Evolutionary conservation across 768 basidiomycete species (phyloP).

Genomic region (Panaeolus cyanescens): DNA sequence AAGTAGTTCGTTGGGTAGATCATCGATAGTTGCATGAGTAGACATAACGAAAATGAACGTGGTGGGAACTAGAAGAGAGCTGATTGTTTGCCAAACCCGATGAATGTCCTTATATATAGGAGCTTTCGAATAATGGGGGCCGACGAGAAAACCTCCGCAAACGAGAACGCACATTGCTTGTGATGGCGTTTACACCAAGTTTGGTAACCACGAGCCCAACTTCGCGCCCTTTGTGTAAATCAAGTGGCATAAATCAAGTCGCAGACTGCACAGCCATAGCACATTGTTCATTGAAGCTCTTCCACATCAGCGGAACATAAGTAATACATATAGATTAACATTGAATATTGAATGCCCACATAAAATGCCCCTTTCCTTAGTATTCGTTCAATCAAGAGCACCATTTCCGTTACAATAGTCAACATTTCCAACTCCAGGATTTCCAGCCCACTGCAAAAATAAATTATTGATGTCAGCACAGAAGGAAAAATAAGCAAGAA

Average conservation of each 20-base stretch:
- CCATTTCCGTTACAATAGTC: conserved; percentile 66
- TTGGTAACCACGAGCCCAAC: too few species aligned
- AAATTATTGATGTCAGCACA: conserved; percentile 4
- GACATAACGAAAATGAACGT: not conserved
- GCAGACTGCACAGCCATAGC: not conserved
- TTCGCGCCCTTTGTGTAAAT: not conserved
- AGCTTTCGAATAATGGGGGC: not conserved
- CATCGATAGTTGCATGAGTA: not conserved
- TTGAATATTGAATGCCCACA: too few species aligned
- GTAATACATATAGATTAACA: too few species aligned
- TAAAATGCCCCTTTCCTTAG: not conserved
- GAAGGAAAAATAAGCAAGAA: not conserved
- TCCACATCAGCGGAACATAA: too few species aligned
- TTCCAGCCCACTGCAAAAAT: conserved; percentile 56
- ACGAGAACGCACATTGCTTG: not conserved
- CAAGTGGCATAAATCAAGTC: not conserved
- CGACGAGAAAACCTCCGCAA: not conserved
- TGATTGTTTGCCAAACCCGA: not conserved
- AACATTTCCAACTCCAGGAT: conserved; percentile 51
- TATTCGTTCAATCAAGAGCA: conserved; percentile 40
- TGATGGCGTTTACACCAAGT: too few species aligned
- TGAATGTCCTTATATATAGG: not conserved
- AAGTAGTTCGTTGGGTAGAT: not conserved
- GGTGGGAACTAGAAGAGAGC: not conserved
- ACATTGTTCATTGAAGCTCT: not conserved